These are phyloP conservation scores for Cladosporium sp. DNA, from an alignment of 2,329 filamentous ascomycete genomes.

Conservation along the genomic window DNA sequence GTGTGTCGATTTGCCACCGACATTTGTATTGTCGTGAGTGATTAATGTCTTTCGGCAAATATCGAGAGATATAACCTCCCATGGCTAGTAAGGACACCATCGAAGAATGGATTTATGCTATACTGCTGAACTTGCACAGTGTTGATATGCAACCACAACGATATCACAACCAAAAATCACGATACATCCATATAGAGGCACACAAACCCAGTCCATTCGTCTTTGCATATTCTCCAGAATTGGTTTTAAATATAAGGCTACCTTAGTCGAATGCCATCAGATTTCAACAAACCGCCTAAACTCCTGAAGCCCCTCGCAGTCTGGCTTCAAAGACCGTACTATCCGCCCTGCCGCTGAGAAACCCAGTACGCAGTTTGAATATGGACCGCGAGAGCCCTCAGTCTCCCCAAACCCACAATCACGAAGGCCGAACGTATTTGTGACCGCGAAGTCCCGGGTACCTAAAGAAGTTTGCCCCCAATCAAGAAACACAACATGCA, in stretches of 20 bases:
- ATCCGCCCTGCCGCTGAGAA: too few species aligned
- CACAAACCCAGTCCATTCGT: background rate
- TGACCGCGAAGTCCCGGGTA: constrained; percentile 1
- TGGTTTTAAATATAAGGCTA: background rate
- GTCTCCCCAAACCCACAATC: background rate
- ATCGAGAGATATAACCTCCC: too few species aligned
- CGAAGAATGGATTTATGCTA: background rate
- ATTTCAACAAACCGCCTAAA: too few species aligned
- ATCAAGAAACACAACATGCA: background rate
- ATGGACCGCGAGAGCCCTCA: background rate
- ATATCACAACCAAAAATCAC: background rate
- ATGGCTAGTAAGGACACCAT: too few species aligned
- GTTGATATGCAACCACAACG: too few species aligned
- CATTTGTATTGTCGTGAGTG: background rate
- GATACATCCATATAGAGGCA: background rate
- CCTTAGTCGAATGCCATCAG: too few species aligned
- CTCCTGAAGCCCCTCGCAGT: too few species aligned
- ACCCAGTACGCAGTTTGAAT: too few species aligned
- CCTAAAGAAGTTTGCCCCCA: background rate
- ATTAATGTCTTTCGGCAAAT: background rate
- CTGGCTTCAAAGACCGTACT: too few species aligned
- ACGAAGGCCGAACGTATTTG: background rate
- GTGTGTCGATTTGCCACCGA: background rate
- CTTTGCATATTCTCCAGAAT: background rate
- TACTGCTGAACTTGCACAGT: background rate